A percentile compares a stretch with the other conserved stretches of the same genome.
These are phyloP conservation scores for Coemansia sp. DNA, from an alignment of 192 early-diverging fungal genomes.

Conservation along the genomic window DNA sequence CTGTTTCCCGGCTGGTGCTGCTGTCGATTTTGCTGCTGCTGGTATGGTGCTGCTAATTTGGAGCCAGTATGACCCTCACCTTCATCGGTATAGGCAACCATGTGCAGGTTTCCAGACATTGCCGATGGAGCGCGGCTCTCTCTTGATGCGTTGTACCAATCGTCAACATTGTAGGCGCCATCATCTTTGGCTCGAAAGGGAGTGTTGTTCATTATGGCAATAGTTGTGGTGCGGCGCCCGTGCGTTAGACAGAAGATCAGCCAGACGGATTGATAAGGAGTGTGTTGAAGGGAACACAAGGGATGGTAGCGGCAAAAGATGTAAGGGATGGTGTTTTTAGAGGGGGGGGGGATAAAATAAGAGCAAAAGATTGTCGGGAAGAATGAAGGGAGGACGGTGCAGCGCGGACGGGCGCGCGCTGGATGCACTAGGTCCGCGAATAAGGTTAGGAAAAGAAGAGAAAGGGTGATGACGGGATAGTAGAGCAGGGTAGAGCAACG, in stretches of 20 bases:
- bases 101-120: conserved; percentile 17
- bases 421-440: no score
- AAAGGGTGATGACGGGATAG: no score
- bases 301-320: no score
- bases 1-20: neutral
- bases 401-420: no score
- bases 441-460: no score
- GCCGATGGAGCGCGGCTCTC: conserved; percentile 28
- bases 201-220: no score
- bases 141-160: conserved; percentile 44
- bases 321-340: conserved; percentile 1
- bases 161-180: conserved; percentile 21
- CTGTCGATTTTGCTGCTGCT: conserved; percentile 1
- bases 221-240: no score
- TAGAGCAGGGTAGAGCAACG: no score
- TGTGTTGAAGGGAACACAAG: no score
- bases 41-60: neutral
- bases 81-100: conserved; percentile 8
- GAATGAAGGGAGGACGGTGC: no score
- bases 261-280: no score
- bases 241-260: no score
- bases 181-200: conserved; percentile 11
- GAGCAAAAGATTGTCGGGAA: neutral
- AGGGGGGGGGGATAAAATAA: conserved; percentile 2
- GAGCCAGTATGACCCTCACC: neutral